Percentiles rank a stretch among this genome's conserved stretches.
These are phyloP conservation scores for Pseudoperonospora humuli DNA, from an alignment of 352 stramenopile species.

Conservation along the genomic window DNA sequence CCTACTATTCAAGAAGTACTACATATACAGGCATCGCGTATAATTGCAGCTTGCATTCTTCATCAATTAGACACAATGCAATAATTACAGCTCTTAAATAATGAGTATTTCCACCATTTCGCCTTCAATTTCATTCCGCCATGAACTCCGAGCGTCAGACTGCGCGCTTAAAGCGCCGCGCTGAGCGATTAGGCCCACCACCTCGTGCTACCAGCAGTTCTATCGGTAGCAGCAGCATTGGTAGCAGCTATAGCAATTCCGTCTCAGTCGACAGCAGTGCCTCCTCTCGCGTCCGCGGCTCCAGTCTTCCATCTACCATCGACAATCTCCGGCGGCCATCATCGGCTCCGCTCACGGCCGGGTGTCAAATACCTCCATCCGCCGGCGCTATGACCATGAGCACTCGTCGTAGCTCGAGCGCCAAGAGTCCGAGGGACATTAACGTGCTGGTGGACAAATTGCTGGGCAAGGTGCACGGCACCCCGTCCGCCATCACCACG, in stretches of 20 bases:
- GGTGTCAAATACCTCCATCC: conserved; percentile 14
- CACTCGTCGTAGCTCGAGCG: conserved; percentile 20
- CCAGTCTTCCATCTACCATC: conserved; percentile 1
- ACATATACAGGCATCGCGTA: too few species aligned
- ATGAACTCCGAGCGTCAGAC: conserved; percentile 29
- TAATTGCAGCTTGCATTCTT: too few species aligned
- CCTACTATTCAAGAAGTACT: too few species aligned
- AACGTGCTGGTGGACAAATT: conserved; percentile 51
- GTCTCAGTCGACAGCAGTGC: neutral
- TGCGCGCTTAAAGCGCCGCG: conserved; percentile 37
- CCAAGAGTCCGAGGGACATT: conserved; percentile 34
- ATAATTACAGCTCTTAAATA: too few species aligned
- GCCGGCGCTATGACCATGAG: conserved; percentile 23
- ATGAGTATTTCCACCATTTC: too few species aligned
- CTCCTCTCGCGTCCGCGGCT: conserved; percentile 6
- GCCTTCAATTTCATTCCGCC: neutral
- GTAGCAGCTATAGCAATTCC: neutral
- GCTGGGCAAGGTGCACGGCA: conserved; percentile 39
- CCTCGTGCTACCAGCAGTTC: conserved; percentile 12
- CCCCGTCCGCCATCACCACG: conserved; percentile 47
- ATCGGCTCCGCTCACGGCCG: neutral
- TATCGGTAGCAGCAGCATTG: conserved; percentile 7
- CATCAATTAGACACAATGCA: too few species aligned
- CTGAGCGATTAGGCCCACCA: conserved; percentile 19
- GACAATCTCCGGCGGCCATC: conserved; percentile 4